Evolutionary conservation across 2,329 filamentous ascomycete genomes (phyloP).

Genomic region (Paecilomyces sp.): DNA sequence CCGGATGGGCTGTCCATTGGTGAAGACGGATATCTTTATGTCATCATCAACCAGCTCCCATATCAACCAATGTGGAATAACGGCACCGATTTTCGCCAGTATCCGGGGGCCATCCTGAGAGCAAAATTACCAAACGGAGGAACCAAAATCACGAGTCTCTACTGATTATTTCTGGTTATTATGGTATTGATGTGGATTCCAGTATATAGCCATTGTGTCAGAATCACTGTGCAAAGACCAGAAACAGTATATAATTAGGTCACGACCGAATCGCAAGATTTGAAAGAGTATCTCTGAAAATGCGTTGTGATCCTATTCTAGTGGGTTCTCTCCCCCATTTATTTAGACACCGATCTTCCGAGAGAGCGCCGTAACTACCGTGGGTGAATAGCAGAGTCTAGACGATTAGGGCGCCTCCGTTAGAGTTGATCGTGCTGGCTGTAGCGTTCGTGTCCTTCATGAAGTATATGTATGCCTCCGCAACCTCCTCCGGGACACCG

Average conservation of each 20-base stretch:
- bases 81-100: slow-evolving; percentile 33
- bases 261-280: neutral
- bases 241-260: neutral
- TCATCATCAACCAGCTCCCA: slow-evolving; percentile 45
- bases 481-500: slow-evolving; percentile 34
- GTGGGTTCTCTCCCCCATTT: too few relatives aligned
- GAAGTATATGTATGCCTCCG: slow-evolving; percentile 42
- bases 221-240: neutral
- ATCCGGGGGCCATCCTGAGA: slow-evolving; percentile 41
- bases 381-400: neutral
- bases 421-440: slow-evolving; percentile 37
- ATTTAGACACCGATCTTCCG: too few relatives aligned
- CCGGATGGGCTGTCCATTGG: slow-evolving; percentile 36
- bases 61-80: slow-evolving; percentile 44
- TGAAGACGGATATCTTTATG: slow-evolving; percentile 41
- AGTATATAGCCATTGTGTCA: neutral
- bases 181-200: neutral
- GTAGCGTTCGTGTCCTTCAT: slow-evolving; percentile 26
- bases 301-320: too few relatives aligned
- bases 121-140: slow-evolving; percentile 35
- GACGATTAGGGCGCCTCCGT: slow-evolving; percentile 15
- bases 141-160: slow-evolving; percentile 26
- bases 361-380: too few relatives aligned
- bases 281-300: neutral
- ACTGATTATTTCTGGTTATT: neutral